These are phyloP conservation scores for Balakata baccata DNA, from an alignment of 345 rosid genomes.

Conservation along the genomic window DNA sequence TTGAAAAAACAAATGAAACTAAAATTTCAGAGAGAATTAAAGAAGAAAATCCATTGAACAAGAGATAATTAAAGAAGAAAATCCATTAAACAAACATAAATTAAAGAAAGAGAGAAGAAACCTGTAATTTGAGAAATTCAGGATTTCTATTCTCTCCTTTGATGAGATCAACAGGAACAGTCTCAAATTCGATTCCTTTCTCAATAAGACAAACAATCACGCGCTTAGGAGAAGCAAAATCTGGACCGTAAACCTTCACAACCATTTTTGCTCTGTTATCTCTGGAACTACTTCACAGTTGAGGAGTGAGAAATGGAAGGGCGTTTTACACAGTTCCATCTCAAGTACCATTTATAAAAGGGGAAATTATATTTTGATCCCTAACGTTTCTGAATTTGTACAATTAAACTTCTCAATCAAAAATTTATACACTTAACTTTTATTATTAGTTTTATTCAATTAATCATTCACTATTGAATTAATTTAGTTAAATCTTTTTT, in stretches of 20 bases:
- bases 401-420: too few relatives aligned
- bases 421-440: too few relatives aligned
- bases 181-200: conserved; percentile 57
- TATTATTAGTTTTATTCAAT: too few relatives aligned
- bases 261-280: conserved; percentile 34
- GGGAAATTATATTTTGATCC: too few relatives aligned
- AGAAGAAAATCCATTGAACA: background rate
- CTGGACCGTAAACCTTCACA: conserved; percentile 62
- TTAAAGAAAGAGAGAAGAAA: conserved; percentile 15
- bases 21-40: background rate
- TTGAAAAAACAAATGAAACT: background rate
- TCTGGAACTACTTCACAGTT: too few relatives aligned
- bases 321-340: too few relatives aligned
- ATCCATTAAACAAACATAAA: background rate
- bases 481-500: too few relatives aligned
- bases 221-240: conserved; percentile 50
- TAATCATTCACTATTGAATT: too few relatives aligned
- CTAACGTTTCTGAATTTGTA: too few relatives aligned
- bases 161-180: conserved; percentile 53
- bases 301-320: too few relatives aligned
- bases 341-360: too few relatives aligned
- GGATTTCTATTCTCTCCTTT: conserved; percentile 62
- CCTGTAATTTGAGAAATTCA: conserved; percentile 59
- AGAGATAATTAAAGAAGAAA: background rate
- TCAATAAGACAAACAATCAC: conserved; percentile 46